Conservation (phyloP, 1,139 yeast genomes). For the Hemisphaericaspora lyxosophila region DNA sequence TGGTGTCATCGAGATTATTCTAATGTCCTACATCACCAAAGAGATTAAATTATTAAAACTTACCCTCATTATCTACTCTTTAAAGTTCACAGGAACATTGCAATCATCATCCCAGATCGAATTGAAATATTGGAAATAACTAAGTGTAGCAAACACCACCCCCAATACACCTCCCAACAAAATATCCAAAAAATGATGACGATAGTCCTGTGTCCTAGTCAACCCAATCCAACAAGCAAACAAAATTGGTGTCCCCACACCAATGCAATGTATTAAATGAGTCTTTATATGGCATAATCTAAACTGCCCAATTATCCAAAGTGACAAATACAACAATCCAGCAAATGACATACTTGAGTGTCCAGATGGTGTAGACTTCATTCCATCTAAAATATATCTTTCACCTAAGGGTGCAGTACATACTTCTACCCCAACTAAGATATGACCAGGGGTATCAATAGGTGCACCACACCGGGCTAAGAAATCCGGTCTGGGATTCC, state of each 20-base stretch:
- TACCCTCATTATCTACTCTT: conserved; percentile 5
- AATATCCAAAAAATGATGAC: conserved; percentile 47
- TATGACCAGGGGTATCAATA: conserved; percentile 27
- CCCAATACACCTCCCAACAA: conserved; percentile 38
- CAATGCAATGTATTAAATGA: conserved; percentile 7
- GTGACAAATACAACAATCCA: conserved; percentile 36
- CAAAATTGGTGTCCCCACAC: conserved; percentile 27
- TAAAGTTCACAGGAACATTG: conserved; percentile 8
- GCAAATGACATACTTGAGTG: conserved; percentile 47
- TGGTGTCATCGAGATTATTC: too few relatives aligned
- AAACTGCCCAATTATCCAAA: conserved; percentile 44
- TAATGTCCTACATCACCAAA: too few relatives aligned
- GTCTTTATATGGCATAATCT: conserved; percentile 17
- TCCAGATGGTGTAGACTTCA: conserved; percentile 49
- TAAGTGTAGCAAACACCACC: conserved; percentile 28
- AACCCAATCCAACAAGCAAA: conserved; percentile 39
- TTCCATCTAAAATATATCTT: conserved; percentile 36
- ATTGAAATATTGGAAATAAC: conserved; percentile 33
- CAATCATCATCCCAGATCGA: conserved; percentile 2
- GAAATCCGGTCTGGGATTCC: conserved; percentile 50
- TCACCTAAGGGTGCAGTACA: conserved; percentile 44
- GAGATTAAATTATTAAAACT: too few relatives aligned
- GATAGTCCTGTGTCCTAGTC: conserved; percentile 43
- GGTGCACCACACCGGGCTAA: conserved; percentile 41
- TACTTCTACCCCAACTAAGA: conserved; percentile 35